phyloP scores from a whole-genome alignment of 805 yeast species.

The Pichia pseudocactophila region DNA sequence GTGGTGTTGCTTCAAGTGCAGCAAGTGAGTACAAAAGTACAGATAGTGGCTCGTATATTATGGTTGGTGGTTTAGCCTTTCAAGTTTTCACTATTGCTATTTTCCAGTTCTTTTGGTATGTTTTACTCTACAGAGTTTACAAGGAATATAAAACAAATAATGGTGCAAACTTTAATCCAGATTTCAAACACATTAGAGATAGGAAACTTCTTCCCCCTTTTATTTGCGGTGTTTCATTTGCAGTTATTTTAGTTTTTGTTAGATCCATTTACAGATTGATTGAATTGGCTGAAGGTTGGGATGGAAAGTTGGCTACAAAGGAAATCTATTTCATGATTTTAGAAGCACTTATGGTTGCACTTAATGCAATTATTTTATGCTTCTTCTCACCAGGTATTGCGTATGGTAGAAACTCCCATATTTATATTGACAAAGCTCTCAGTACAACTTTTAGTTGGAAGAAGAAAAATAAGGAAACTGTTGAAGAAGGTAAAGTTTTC shows the following conservation, averaged over 20 bases:
- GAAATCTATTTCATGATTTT: slow-evolving; percentile 51
- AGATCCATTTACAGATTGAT: slow-evolving; percentile 68
- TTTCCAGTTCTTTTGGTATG: slow-evolving; percentile 43
- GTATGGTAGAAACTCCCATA: slow-evolving; percentile 27
- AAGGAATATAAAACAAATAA: slow-evolving; percentile 21
- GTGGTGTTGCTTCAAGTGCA: slow-evolving; percentile 56
- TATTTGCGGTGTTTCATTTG: slow-evolving; percentile 36
- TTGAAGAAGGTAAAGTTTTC: too few relatives aligned
- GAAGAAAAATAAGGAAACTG: too few relatives aligned
- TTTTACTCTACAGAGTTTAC: slow-evolving; percentile 37
- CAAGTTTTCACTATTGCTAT: slow-evolving; percentile 65
- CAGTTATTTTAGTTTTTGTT: slow-evolving; percentile 47
- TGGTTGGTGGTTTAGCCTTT: slow-evolving; percentile 71
- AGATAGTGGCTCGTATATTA: slow-evolving; percentile 48
- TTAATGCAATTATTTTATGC: slow-evolving; percentile 40
- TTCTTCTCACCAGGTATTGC: slow-evolving; percentile 58
- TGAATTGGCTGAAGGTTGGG: slow-evolving; percentile 69
- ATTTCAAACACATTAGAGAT: slow-evolving; percentile 29
- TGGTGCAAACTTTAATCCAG: slow-evolving; percentile 28
- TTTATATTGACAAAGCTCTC: slow-evolving; percentile 14
- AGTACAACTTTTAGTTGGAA: slow-evolving; percentile 6
- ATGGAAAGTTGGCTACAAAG: slow-evolving; percentile 51
- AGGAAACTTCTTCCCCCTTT: slow-evolving; percentile 32
- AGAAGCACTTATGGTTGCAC: slow-evolving; percentile 54
- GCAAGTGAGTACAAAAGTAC: slow-evolving; percentile 26